These are phyloP conservation scores for Ustilago trichophora DNA, from an alignment of 1,284 basidiomycete genomes.

Conservation along the genomic window DNA sequence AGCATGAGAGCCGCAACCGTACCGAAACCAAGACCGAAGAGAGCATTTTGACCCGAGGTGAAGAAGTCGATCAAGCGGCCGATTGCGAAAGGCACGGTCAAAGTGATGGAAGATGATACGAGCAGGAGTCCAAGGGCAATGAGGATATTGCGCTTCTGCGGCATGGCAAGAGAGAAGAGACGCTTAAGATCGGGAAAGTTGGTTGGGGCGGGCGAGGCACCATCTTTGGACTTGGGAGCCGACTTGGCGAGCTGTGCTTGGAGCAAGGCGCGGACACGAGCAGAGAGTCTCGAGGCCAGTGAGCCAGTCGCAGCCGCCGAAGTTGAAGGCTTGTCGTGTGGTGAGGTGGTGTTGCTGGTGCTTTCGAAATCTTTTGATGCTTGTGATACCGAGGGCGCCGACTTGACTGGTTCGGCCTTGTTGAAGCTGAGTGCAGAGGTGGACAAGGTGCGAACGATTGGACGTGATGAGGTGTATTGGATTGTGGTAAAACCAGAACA, in stretches of 20 bases:
- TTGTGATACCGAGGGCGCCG: neutral
- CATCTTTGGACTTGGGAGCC: conserved; percentile 37
- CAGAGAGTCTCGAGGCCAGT: conserved; percentile 16
- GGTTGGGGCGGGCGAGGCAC: conserved; percentile 34
- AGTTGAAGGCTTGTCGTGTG: neutral
- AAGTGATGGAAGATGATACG: conserved; percentile 74
- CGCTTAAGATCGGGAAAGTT: conserved; percentile 59
- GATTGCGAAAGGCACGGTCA: conserved; percentile 69
- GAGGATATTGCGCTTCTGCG: conserved; percentile 57
- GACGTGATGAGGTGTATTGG: too few species aligned
- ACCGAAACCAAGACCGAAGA: conserved; percentile 74
- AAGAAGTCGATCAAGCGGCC: conserved; percentile 66
- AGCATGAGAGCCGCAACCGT: conserved; percentile 82
- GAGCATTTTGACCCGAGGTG: conserved; percentile 46
- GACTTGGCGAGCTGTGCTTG: conserved; percentile 43
- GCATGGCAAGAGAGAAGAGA: conserved; percentile 59
- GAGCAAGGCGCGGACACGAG: conserved; percentile 15
- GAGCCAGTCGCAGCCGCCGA: conserved; percentile 4
- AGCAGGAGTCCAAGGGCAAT: conserved; percentile 61
- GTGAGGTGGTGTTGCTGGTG: neutral
- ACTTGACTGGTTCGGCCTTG: conserved; percentile 11
- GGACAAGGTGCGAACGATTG: conserved; percentile 1
- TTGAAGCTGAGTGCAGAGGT: conserved; percentile 1
- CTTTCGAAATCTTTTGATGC: neutral
- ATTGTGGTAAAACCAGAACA: neutral